Evolutionary conservation across 106 monocot species (phyloP), one percentile per base, ranked within the genome.

Genomic region (Apostasia shenzhenica): DNA sequence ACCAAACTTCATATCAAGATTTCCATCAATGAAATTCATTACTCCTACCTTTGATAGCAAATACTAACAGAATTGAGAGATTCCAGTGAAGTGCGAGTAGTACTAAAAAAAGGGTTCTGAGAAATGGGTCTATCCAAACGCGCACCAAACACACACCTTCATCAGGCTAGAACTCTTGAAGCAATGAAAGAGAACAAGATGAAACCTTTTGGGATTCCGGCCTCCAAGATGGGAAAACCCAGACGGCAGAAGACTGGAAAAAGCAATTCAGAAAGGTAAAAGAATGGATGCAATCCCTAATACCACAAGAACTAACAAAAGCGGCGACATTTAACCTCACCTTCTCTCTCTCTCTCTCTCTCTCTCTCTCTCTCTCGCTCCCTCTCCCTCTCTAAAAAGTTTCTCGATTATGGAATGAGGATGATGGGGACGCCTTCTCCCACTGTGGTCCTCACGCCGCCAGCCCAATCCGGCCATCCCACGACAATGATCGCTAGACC

Each of bases 201-300:
- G 63, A 77, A 64, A 54, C 53, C 62, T 62, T 61, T 51, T 48
- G 13, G 74, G 57, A 68, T 60, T 44, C 50, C 40, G 42, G 37
- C 3, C 67, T 59, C 68, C 43, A 3, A 40, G 41, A 38, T 1
- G 60, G 51, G 48, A 45, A 55, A 76, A 61, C 54, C 53, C 47
- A 55, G 54, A 73, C 64, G 63, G 43, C 5, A 54, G 51, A 64
- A 64, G 43, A 41, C 44, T 11, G 48, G 41, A 40, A 49, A 41
- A 3, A 67, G 66, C 45, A 8, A 56, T 55, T 37, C 5, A 3
- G 3, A 1, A 43, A 61, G 43, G 61, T 9, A 61, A 13, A 43
- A 44, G 43, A 3, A 1, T 45, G 45, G 43, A 44, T 13, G 45
- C 45, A n/a, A 63, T 63, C 62, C 62, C 62, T 3, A 63, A 63